A percentile compares a stretch with the other conserved stretches of the same genome.
Evolutionary conservation across 768 basidiomycete genomes (phyloP).

Genomic region (Suillus clintonianus): DNA sequence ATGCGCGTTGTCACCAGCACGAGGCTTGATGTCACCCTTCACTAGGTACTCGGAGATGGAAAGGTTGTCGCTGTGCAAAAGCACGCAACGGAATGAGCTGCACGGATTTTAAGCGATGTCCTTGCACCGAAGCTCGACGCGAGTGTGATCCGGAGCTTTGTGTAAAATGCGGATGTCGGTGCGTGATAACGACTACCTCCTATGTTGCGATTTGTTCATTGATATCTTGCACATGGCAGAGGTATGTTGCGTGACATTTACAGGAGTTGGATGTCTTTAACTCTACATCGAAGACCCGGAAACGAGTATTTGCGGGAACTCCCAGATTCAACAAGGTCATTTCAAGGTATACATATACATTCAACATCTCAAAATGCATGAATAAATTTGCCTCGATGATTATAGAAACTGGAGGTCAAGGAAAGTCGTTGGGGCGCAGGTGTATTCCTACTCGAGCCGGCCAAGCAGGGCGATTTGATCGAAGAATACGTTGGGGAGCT

Average conservation of each 20-base stretch:
- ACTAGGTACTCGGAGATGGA: slow-evolving; percentile 55
- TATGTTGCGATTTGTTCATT: not conserved
- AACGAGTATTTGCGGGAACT: slow-evolving; percentile 46
- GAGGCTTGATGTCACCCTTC: not conserved
- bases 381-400: not conserved
- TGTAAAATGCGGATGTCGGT: slow-evolving; percentile 50
- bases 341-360: slow-evolving; percentile 43
- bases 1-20: not conserved
- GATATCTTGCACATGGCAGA: slow-evolving; percentile 12
- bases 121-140: slow-evolving; percentile 48
- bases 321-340: slow-evolving; percentile 45
- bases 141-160: slow-evolving; percentile 78
- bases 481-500: slow-evolving; percentile 72
- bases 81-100: slow-evolving; percentile 29
- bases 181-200: slow-evolving; percentile 15
- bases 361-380: not conserved
- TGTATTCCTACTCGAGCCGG: slow-evolving; percentile 49
- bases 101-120: slow-evolving; percentile 44
- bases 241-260: slow-evolving; percentile 15
- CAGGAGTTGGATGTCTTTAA: not conserved
- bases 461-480: slow-evolving; percentile 47
- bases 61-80: slow-evolving; percentile 55
- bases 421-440: slow-evolving; percentile 55
- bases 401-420: slow-evolving; percentile 44
- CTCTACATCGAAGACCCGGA: slow-evolving; percentile 25